Conservation (phyloP, 805 yeast genomes). For the Starmerella powellii region DNA sequence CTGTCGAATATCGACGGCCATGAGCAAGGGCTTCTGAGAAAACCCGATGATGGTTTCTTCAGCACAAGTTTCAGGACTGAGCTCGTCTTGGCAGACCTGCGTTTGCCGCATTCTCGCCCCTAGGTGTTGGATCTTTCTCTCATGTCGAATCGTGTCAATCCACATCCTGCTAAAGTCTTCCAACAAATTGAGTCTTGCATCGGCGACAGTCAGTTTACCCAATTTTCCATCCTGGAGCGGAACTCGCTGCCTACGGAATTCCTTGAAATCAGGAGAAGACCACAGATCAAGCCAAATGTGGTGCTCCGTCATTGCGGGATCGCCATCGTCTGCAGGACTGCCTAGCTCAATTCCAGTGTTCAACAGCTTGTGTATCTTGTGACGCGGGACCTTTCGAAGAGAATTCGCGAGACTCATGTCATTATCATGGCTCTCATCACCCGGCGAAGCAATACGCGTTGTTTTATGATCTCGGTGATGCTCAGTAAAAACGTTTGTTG, state of each 20-base stretch:
- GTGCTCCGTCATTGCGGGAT: slow-evolving; percentile 1
- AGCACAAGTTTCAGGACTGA: slow-evolving; percentile 31
- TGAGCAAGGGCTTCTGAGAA: slow-evolving; percentile 40
- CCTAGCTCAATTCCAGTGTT: slow-evolving; percentile 15
- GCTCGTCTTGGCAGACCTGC: slow-evolving; percentile 24
- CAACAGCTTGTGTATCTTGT: slow-evolving; percentile 9
- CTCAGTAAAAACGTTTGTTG: background rate
- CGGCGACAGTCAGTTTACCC: slow-evolving; percentile 23
- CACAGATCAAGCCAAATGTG: slow-evolving; percentile 23
- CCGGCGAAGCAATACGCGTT: background rate
- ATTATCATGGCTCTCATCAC: background rate
- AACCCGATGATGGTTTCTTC: slow-evolving; percentile 39
- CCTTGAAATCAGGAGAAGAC: slow-evolving; percentile 12
- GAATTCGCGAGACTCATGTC: slow-evolving; percentile 3
- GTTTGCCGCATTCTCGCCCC: slow-evolving; percentile 34
- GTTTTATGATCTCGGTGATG: background rate
- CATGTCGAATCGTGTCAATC: slow-evolving; percentile 48
- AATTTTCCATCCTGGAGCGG: slow-evolving; percentile 4
- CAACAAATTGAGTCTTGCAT: slow-evolving; percentile 32
- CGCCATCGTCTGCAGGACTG: slow-evolving; percentile 7
- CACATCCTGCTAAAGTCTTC: slow-evolving; percentile 51
- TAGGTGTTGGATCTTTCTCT: slow-evolving; percentile 21
- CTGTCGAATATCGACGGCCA: slow-evolving; percentile 40
- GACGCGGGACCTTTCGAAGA: slow-evolving; percentile 1
- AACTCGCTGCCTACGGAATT: slow-evolving; percentile 15